Base-by-base conservation (phyloP, 2,329 filamentous ascomycete species). In the Penicillium vulpinum region DNA sequence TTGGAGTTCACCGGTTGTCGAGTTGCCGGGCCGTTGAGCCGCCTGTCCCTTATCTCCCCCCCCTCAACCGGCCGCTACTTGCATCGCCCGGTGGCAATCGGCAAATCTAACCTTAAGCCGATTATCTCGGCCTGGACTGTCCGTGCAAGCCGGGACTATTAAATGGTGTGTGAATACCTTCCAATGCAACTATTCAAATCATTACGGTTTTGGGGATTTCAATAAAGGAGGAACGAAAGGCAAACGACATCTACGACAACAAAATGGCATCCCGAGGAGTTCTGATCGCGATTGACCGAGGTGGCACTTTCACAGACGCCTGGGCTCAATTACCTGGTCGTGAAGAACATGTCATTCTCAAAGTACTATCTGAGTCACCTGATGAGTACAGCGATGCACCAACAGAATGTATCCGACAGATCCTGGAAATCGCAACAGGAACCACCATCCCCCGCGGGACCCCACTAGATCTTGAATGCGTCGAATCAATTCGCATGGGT, bases 381-480 rank as follows among this genome's bases (percentile, higher is more conserved):
- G 57, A 62, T 4, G 65, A 73, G 33, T 73, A 71, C 51, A 45
- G 62, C 26, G 70, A 73, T 63, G 70, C 70, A 91, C 26, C 91
- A 91, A 76, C 82, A 88, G 66, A 96, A 92, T 74, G 91, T 88
- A 61, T 91, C 91, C 77, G 86, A 65, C 91, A 92, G 66, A 90
- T 89, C 16, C 82, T 96, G 75, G 67, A 72, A 39, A 59, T 57
- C 9, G 38, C 38, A 40, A 31, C 29, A 13, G 29, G 10, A 11
- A 31, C 29, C 29, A 31, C 10, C 29, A 31, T 31, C 29, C 29
- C 29, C 29, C 29, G 29, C 4, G 29, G 29, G 29, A 31, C 10
- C 4, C 29, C 29, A 31, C 29, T 31, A 31, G 29, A 31, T 31
- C 29, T 31, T 2, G 29, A 31, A 11, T 31, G 29, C 13, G 29